These are phyloP conservation scores for Fonsecaea pedrosoi DNA, from an alignment of 2,329 filamentous ascomycete genomes.

Conservation along the genomic window DNA sequence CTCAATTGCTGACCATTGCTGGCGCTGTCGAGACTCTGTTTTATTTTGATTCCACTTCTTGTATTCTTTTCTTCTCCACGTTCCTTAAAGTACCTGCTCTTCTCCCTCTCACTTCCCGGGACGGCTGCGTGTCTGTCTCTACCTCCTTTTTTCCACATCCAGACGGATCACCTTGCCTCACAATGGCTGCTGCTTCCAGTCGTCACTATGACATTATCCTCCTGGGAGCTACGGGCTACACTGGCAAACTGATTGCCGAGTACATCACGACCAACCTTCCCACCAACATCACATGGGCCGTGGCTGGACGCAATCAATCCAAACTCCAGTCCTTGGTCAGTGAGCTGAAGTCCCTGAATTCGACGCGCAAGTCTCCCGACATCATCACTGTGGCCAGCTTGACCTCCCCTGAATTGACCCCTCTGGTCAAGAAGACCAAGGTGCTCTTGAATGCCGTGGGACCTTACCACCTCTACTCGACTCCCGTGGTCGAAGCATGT, in stretches of 20 bases:
- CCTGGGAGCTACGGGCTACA: slow-evolving; percentile 79
- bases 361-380: slow-evolving; percentile 75
- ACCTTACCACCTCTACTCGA: slow-evolving; percentile 69
- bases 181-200: slow-evolving; percentile 48
- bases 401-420: slow-evolving; percentile 57
- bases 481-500: slow-evolving; percentile 69
- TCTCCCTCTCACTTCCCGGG: neutral
- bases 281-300: slow-evolving; percentile 82
- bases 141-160: neutral
- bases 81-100: slow-evolving; percentile 9
- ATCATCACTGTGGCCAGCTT: slow-evolving; percentile 47
- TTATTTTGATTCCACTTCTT: slow-evolving; percentile 11
- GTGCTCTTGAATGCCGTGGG: slow-evolving; percentile 67
- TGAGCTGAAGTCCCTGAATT: slow-evolving; percentile 70
- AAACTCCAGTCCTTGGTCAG: slow-evolving; percentile 75
- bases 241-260: slow-evolving; percentile 76
- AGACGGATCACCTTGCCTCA: slow-evolving; percentile 34
- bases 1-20: slow-evolving; percentile 14
- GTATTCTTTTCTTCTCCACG: slow-evolving; percentile 21
- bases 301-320: slow-evolving; percentile 78
- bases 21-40: slow-evolving; percentile 11
- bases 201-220: slow-evolving; percentile 70
- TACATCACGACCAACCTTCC: slow-evolving; percentile 74
- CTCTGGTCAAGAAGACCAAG: slow-evolving; percentile 62
- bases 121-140: neutral